These are phyloP conservation scores for Hsuehochloa calcarea DNA, from an alignment of 176 grass and related monocot species.

Conservation along the genomic window DNA sequence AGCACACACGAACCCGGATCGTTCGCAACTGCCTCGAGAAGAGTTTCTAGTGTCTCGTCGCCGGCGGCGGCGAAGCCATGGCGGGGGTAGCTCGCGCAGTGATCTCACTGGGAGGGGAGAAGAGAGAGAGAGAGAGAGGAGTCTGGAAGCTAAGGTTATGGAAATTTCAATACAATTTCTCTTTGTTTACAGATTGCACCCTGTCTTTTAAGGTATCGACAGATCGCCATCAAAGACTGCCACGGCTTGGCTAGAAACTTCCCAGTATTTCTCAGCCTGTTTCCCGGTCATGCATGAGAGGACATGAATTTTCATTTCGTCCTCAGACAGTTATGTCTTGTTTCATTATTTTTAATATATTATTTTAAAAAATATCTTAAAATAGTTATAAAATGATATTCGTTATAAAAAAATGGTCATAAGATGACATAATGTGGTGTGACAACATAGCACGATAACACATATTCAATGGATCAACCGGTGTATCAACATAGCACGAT, in stretches of 20 bases:
- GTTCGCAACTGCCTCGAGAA: neutral
- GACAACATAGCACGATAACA: too few relatives aligned
- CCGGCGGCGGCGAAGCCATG: constrained; percentile 27
- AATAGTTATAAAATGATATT: too few relatives aligned
- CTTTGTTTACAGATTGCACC: constrained; percentile 28
- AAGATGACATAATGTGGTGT: too few relatives aligned
- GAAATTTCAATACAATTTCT: constrained; percentile 4
- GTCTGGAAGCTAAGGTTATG: constrained; percentile 22
- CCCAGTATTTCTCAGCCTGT: neutral
- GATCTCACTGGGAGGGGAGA: constrained; percentile 21
- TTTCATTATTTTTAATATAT: too few relatives aligned
- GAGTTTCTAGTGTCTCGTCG: constrained; percentile 14
- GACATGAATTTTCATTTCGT: too few relatives aligned
- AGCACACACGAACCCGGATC: constrained; percentile 26
- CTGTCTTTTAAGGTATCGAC: neutral
- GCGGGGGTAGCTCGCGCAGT: constrained; percentile 14
- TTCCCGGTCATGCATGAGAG: neutral
- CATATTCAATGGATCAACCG: too few relatives aligned
- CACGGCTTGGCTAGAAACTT: neutral
- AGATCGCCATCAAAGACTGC: neutral
- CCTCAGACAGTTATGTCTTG: too few relatives aligned
- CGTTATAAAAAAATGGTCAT: too few relatives aligned
- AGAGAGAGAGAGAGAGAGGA: neutral
- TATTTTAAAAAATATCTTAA: too few relatives aligned
- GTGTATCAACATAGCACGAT: too few relatives aligned